Conservation (phyloP, 139 green algal genomes). For the Asterochloris erici region DNA sequence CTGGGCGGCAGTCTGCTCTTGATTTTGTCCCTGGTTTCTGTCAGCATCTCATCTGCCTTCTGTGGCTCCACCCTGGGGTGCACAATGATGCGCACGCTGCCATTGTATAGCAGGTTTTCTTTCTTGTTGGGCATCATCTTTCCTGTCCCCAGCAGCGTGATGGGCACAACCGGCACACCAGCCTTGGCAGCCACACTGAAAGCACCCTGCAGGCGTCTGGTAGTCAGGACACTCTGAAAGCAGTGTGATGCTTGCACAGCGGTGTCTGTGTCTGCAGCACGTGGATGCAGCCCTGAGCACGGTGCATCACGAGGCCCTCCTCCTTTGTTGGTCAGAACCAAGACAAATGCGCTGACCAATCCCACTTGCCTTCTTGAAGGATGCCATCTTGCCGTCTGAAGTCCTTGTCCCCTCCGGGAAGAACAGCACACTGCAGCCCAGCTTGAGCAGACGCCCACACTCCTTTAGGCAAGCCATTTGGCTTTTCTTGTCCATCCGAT, state of each 20-base stretch:
- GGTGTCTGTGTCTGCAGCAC: no score
- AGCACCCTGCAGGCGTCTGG: slow-evolving; percentile 60
- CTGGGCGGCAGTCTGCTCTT: not conserved
- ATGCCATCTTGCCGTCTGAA: slow-evolving; percentile 55
- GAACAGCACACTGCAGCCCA: slow-evolving; percentile 77
- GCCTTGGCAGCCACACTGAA: slow-evolving; percentile 93
- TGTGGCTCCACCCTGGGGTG: slow-evolving; percentile 60
- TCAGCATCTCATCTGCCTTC: slow-evolving; percentile 12
- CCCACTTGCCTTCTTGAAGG: slow-evolving; percentile 78
- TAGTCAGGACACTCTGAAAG: no score
- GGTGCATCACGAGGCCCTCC: not conserved
- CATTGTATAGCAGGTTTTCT: slow-evolving; percentile 72
- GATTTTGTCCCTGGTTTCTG: slow-evolving; percentile 3
- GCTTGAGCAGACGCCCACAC: slow-evolving; percentile 76
- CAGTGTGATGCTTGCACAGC: no score
- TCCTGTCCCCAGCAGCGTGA: slow-evolving; percentile 86
- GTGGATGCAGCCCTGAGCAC: not conserved
- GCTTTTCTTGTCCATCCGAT: slow-evolving; percentile 82
- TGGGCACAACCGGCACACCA: slow-evolving; percentile 78
- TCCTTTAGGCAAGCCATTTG: slow-evolving; percentile 86
- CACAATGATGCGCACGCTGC: slow-evolving; percentile 73
- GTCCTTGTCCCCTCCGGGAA: slow-evolving; percentile 89
- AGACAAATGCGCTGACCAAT: not conserved
- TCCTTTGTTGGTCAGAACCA: not conserved
- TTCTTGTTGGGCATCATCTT: slow-evolving; percentile 83